Evolutionary conservation across 805 yeast genomes (phyloP).

Genomic region (Saccharomycopsis lassenensis): DNA sequence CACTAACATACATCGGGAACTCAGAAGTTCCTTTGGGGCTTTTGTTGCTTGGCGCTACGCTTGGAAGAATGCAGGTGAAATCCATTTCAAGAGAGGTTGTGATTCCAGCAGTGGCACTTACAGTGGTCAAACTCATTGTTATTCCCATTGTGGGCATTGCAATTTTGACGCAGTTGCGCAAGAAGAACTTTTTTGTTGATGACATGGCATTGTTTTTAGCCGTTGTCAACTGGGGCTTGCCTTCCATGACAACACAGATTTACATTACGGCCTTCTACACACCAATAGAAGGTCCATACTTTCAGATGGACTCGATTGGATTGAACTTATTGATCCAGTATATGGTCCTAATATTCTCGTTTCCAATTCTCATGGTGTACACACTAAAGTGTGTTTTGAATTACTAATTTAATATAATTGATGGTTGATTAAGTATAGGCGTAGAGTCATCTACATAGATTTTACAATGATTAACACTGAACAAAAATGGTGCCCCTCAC

Average conservation of each 20-base stretch:
- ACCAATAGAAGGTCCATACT: constrained; percentile 40
- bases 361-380: constrained; percentile 16
- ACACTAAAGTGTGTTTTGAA: constrained; percentile 11
- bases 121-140: constrained; percentile 49
- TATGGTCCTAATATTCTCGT: constrained; percentile 23
- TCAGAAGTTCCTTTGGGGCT: constrained; percentile 91
- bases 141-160: constrained; percentile 75
- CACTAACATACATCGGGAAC: constrained; percentile 64
- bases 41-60: constrained; percentile 76
- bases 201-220: constrained; percentile 61
- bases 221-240: constrained; percentile 67
- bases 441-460: too few species aligned
- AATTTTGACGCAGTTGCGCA: constrained; percentile 50
- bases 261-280: constrained; percentile 82
- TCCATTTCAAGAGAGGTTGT: constrained; percentile 56
- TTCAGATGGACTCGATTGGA: constrained; percentile 78
- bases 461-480: too few species aligned
- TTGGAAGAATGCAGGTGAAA: constrained; percentile 59
- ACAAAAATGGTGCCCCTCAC: too few species aligned
- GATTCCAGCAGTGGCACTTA: constrained; percentile 50
- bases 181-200: constrained; percentile 42
- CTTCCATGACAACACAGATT: constrained; percentile 82
- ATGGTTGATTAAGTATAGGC: too few species aligned
- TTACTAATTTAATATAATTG: too few species aligned
- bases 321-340: constrained; percentile 67